phyloP scores from a whole-genome alignment of 2,329 filamentous ascomycete species.

The Lachnellula suecica region DNA sequence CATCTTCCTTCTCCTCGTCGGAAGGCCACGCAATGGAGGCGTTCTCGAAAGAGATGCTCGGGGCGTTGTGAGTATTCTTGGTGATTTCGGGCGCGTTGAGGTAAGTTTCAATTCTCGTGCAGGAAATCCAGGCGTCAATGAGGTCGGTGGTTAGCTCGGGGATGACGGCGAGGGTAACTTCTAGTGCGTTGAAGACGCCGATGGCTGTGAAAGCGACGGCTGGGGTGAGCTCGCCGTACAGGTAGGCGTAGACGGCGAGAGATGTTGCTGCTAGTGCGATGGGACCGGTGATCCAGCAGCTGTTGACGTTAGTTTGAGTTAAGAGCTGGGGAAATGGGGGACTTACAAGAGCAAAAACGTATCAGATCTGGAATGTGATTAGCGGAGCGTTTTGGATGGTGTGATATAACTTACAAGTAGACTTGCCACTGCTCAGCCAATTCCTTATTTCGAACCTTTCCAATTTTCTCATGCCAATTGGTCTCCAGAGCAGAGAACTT shows the following conservation, averaged over 20 bases:
- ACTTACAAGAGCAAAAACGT: conserved; percentile 52
- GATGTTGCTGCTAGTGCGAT: conserved; percentile 72
- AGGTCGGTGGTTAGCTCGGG: conserved; percentile 71
- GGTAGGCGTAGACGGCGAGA: conserved; percentile 64
- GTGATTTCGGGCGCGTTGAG: conserved; percentile 64
- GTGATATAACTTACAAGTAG: conserved; percentile 43
- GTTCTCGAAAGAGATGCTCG: conserved; percentile 63
- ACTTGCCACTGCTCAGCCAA: conserved; percentile 64
- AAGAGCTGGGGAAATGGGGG: neutral
- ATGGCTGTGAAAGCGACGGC: conserved; percentile 80
- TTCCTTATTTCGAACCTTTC: conserved; percentile 63
- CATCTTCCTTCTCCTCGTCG: conserved; percentile 58
- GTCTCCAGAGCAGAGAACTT: conserved; percentile 78
- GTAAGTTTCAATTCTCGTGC: conserved; percentile 71
- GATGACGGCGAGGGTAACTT: conserved; percentile 67
- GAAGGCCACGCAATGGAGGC: conserved; percentile 75
- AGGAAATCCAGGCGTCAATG: conserved; percentile 72
- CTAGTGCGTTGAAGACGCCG: conserved; percentile 71
- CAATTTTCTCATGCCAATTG: conserved; percentile 73
- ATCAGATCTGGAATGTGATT: conserved; percentile 45
- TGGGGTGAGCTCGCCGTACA: conserved; percentile 63
- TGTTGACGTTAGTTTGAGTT: conserved; percentile 8
- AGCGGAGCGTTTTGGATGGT: neutral
- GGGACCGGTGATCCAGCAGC: conserved; percentile 71
- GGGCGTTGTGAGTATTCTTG: conserved; percentile 51